phyloP scores from a whole-genome alignment of 441 rosid species.

The Populus hybrid region DNA sequence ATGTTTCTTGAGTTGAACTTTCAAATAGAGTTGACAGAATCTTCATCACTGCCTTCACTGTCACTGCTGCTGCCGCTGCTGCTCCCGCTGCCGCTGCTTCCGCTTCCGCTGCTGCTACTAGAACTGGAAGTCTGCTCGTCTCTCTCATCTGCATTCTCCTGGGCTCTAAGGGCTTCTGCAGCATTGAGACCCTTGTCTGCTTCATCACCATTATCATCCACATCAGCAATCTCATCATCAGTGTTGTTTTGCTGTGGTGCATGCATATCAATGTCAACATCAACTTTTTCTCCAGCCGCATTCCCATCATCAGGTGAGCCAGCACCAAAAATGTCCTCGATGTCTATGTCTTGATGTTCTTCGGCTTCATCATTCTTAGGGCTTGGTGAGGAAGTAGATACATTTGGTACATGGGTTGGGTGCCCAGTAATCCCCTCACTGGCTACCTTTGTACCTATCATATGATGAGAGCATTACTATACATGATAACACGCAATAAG shows the following conservation, averaged over 20 bases:
- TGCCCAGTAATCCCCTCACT: constrained; percentile 27
- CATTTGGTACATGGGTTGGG: constrained; percentile 30
- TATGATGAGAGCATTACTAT: background rate
- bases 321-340: constrained; percentile 62
- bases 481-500: background rate
- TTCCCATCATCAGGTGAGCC: constrained; percentile 45
- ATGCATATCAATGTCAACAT: constrained; percentile 26
- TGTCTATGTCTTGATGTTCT: constrained; percentile 59
- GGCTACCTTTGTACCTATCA: constrained; percentile 32
- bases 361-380: constrained; percentile 51
- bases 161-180: constrained; percentile 87
- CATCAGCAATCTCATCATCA: constrained; percentile 87
- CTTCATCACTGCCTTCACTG: constrained; percentile 69
- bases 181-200: constrained; percentile 71
- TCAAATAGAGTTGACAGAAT: constrained; percentile 59
- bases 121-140: constrained; percentile 44
- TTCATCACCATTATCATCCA: constrained; percentile 69
- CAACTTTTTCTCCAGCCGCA: constrained; percentile 26
- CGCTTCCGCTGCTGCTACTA: constrained; percentile 61
- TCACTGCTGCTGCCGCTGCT: constrained; percentile 54
- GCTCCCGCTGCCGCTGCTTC: constrained; percentile 55
- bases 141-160: constrained; percentile 55
- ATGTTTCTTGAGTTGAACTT: background rate
- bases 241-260: constrained; percentile 36
- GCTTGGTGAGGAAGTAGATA: constrained; percentile 29